A percentile compares a stretch with the other conserved stretches of the same genome.
phyloP scores from a whole-genome alignment of 2,329 filamentous ascomycete species.

The Fusarium annulatum region DNA sequence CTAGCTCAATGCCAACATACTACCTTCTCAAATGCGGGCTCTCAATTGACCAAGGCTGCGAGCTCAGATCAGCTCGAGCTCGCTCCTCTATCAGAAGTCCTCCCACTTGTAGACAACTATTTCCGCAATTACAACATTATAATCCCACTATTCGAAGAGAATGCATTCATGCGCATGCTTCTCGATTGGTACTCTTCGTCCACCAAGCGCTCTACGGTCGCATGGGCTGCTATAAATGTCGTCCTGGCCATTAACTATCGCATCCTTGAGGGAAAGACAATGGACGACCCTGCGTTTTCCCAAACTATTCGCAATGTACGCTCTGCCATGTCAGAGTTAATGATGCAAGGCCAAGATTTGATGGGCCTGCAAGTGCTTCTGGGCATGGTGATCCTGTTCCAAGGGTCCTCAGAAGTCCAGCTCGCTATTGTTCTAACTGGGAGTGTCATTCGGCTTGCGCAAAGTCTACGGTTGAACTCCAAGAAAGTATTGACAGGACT shows the following conservation, averaged over 20 bases:
- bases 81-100: conserved; percentile 30
- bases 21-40: not conserved
- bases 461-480: conserved; percentile 49
- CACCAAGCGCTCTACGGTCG: conserved; percentile 24
- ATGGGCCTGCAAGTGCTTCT: conserved; percentile 50
- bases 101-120: conserved; percentile 36
- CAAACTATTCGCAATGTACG: conserved; percentile 48
- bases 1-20: not conserved
- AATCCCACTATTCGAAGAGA: conserved; percentile 50
- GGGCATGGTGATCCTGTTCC: conserved; percentile 49
- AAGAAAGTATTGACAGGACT: conserved; percentile 7
- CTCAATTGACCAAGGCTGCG: not conserved
- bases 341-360: conserved; percentile 45
- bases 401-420: conserved; percentile 47
- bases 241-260: conserved; percentile 49
- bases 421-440: conserved; percentile 48
- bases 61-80: conserved; percentile 19
- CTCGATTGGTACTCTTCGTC: conserved; percentile 47
- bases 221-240: conserved; percentile 51
- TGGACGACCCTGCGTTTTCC: conserved; percentile 32
- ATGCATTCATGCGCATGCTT: conserved; percentile 49
- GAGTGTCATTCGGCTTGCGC: conserved; percentile 49
- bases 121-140: conserved; percentile 36
- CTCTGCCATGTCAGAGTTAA: conserved; percentile 48
- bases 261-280: conserved; percentile 31